These are phyloP conservation scores for Apiospora hydei DNA, from an alignment of 2,329 filamentous ascomycete genomes.

Conservation along the genomic window DNA sequence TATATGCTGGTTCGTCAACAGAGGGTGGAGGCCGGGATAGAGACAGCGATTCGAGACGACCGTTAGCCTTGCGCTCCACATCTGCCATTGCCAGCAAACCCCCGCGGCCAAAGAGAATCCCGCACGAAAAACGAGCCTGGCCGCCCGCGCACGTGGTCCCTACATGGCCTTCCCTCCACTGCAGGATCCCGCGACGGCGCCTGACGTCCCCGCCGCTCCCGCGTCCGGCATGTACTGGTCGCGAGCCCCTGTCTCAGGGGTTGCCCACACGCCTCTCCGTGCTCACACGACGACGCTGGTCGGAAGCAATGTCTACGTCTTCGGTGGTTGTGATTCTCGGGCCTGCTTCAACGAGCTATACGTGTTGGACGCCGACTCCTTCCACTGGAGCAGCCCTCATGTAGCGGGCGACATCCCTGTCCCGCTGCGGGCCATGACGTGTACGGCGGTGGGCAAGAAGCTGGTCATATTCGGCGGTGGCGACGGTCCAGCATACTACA, in stretches of 20 bases:
- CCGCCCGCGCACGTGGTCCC: conserved; percentile 45
- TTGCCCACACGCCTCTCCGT: conserved; percentile 65
- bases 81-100: conserved; percentile 55
- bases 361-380: conserved; percentile 73
- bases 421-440: conserved; percentile 74
- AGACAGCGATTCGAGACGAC: conserved; percentile 47
- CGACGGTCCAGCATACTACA: conserved; percentile 75
- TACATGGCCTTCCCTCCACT: conserved; percentile 64
- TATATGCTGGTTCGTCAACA: conserved; percentile 35
- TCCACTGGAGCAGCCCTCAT: conserved; percentile 72
- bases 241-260: conserved; percentile 68
- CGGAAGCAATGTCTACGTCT: conserved; percentile 72
- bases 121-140: conserved; percentile 32
- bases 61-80: conserved; percentile 58
- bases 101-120: conserved; percentile 29
- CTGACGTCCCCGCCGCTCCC: conserved; percentile 68
- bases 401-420: conserved; percentile 70
- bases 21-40: conserved; percentile 36
- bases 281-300: conserved; percentile 73
- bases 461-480: conserved; percentile 74
- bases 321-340: conserved; percentile 72
- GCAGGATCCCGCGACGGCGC: conserved; percentile 61
- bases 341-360: conserved; percentile 75
- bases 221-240: conserved; percentile 79
- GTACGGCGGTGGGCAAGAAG: conserved; percentile 74